These are phyloP conservation scores for Parasitella parasitica DNA, from an alignment of 371 early-diverging fungal species.

Conservation along the genomic window DNA sequence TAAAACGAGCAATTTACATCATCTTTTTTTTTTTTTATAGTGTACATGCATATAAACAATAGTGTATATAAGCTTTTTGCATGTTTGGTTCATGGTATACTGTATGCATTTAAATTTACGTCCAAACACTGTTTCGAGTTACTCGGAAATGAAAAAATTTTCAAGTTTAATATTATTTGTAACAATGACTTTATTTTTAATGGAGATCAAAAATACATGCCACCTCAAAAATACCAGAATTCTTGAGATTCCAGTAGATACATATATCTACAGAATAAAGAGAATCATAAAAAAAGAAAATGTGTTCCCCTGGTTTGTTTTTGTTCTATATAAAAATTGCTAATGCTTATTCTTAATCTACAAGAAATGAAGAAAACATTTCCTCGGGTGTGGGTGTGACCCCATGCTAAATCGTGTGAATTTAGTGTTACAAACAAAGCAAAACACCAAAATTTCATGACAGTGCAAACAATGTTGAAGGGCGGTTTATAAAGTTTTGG, in stretches of 20 bases:
- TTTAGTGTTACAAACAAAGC: neutral
- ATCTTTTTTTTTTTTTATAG: no score
- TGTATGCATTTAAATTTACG: no score
- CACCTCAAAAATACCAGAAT: neutral
- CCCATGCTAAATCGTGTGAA: conserved; percentile 11
- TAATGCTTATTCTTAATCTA: neutral
- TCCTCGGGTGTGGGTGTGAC: conserved; percentile 4
- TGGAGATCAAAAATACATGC: neutral
- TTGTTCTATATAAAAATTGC: neutral
- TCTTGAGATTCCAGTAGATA: neutral
- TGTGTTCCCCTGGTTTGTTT: neutral
- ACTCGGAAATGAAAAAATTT: neutral
- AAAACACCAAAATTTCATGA: no score
- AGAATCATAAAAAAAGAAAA: neutral
- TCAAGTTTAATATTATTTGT: neutral
- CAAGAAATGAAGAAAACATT: neutral
- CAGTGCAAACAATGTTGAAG: no score
- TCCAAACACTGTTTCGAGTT: no score
- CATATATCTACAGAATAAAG: no score
- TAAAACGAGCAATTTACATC: no score
- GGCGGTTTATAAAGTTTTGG: no score
- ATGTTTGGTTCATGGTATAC: no score
- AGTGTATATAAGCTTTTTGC: no score
- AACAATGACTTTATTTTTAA: neutral
- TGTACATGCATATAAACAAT: no score